These are phyloP conservation scores for Adenanthera pavonina DNA, from an alignment of 306 rosid species.

Conservation along the genomic window DNA sequence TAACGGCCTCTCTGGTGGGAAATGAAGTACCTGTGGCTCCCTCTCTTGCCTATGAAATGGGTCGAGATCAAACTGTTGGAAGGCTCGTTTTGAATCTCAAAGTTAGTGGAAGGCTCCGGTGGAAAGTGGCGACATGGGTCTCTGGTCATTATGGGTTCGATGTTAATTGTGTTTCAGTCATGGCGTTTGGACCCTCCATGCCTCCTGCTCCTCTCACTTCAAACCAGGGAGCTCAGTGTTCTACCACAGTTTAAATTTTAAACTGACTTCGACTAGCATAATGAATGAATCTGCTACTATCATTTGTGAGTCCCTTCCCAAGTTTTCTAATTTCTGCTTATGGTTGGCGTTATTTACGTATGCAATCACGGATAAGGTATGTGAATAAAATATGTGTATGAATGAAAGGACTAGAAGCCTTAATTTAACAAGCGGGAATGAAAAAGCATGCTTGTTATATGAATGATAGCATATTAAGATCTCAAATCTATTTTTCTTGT, in stretches of 20 bases:
- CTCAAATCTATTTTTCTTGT: no score
- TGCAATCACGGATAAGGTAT: conserved; percentile 38
- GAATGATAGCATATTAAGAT: no score
- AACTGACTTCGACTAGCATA: background rate
- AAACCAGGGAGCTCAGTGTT: conserved; percentile 65
- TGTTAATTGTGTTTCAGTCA: conserved; percentile 75
- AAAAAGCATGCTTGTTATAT: conserved; percentile 27
- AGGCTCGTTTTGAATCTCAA: conserved; percentile 62
- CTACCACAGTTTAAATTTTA: conserved; percentile 49
- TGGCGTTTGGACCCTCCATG: conserved; percentile 64
- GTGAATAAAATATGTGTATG: conserved; percentile 45
- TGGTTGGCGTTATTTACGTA: conserved; percentile 42
- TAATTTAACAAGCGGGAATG: conserved; percentile 41
- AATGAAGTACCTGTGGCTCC: conserved; percentile 69
- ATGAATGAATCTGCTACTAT: background rate
- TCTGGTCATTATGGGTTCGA: conserved; percentile 74
- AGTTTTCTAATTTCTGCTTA: conserved; percentile 24
- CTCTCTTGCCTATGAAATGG: conserved; percentile 75
- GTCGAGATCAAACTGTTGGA: conserved; percentile 72
- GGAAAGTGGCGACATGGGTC: conserved; percentile 94
- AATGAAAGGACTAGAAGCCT: conserved; percentile 37
- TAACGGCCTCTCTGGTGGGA: conserved; percentile 70
- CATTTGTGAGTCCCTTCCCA: conserved; percentile 18
- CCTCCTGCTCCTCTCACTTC: conserved; percentile 60
- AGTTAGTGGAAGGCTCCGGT: conserved; percentile 72